Evolutionary conservation across 495 filamentous ascomycete species (phyloP), one percentile per base, ranked within the genome.

Genomic region (Terfezia claveryi): DNA sequence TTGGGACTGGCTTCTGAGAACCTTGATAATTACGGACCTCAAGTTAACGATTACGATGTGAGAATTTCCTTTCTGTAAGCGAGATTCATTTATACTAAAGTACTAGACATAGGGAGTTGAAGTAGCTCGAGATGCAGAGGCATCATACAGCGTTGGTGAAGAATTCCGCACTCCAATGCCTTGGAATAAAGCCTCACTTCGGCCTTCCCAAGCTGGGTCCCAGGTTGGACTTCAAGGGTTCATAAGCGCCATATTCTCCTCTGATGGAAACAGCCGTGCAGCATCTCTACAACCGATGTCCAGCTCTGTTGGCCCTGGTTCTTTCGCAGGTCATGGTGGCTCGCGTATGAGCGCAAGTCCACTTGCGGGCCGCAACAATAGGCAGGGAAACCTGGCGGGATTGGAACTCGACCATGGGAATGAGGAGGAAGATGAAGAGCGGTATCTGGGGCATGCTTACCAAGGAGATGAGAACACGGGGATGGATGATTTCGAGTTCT

Each of bases 401-500:
- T 46, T 46, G 41, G 41, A 46, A 20, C 14, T 14, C 12, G 41
- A 46, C 6, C 12, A 20, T 20, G 4, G 4, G 41, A 20, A 46
- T 46, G 41, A 20, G 41, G 17, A 14, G 17, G 41, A 46, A 46
- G 41, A 46, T 46, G 41, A 46, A 20, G 41, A 46, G 14, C 1
- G 4, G 14, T 46, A 46, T 20, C 17, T 46, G 41, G 41, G 41
- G 4, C 17, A 2, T 46, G 41, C 41, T 46, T 5, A 14, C 4
- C 41, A 46, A 46, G 41, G 41, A 46, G 41, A 46, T 46, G 41
- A 14, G 17, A 20, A 20, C 8, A 32, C 2, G 7, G 12, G 12
- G 14, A 14, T 14, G 8, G 46, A 56, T n/a, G 59, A 58, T 6
- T 62, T 58, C 37, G 60, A 62, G 37, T 62, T 62, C 36, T 62